Evolutionary conservation across 208 protist species (phyloP).

Genomic region (Crithidia mellificae): DNA sequence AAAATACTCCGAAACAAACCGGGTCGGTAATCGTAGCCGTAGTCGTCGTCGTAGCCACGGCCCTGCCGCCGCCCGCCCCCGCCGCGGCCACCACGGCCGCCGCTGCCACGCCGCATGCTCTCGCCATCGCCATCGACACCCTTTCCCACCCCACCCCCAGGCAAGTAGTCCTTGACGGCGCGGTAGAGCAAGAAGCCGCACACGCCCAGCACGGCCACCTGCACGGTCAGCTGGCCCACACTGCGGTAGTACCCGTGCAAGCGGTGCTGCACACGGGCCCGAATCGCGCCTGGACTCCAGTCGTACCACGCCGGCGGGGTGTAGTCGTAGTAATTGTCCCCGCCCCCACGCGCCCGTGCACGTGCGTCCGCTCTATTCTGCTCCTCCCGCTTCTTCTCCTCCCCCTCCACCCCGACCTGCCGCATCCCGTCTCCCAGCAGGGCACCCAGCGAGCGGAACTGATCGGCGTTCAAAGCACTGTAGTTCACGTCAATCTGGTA

Average conservation of each 20-base stretch:
- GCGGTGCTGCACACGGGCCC: slow-evolving; percentile 66
- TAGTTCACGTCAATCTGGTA: slow-evolving; percentile 72
- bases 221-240: slow-evolving; percentile 66
- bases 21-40: slow-evolving; percentile 36
- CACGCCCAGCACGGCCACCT: slow-evolving; percentile 49
- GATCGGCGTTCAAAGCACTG: slow-evolving; percentile 71
- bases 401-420: slow-evolving; percentile 57
- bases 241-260: slow-evolving; percentile 56
- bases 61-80: slow-evolving; percentile 16
- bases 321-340: slow-evolving; percentile 34
- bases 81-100: slow-evolving; percentile 8
- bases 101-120: background rate
- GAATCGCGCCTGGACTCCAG: slow-evolving; percentile 70
- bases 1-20: slow-evolving; percentile 65
- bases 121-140: background rate
- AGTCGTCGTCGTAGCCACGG: slow-evolving; percentile 20
- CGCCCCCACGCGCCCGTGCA: slow-evolving; percentile 5
- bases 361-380: slow-evolving; percentile 39
- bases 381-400: slow-evolving; percentile 42
- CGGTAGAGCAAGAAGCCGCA: slow-evolving; percentile 54
- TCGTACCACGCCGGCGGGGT: slow-evolving; percentile 75
- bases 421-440: slow-evolving; percentile 75
- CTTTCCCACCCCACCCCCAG: background rate
- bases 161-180: slow-evolving; percentile 31
- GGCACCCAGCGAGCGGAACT: slow-evolving; percentile 77